Percentiles rank a stretch among this genome's conserved stretches.
These are phyloP conservation scores for Leptodontidium sp. DNA, from an alignment of 2,329 filamentous ascomycete genomes.

Conservation along the genomic window DNA sequence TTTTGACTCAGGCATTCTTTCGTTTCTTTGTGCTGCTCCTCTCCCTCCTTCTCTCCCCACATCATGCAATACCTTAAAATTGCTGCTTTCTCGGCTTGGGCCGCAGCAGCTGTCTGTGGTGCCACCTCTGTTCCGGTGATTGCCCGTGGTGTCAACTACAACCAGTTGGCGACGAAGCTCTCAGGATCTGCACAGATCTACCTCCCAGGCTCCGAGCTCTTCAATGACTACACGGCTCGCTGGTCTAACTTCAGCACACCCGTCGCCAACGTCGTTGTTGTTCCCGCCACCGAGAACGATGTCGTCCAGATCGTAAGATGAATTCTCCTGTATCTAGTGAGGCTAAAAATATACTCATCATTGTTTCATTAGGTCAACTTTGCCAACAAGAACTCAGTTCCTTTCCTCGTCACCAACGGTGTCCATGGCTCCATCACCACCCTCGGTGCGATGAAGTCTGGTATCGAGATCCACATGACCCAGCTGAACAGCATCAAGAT, in stretches of 20 bases:
- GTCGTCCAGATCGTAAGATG: no score
- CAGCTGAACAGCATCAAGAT: slow-evolving; percentile 43
- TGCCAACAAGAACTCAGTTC: no score
- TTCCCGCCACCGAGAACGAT: no score
- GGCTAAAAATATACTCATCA: no score
- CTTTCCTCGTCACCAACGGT: not conserved
- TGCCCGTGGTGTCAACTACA: slow-evolving; percentile 19
- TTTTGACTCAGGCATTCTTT: no score
- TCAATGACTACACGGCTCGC: slow-evolving; percentile 25
- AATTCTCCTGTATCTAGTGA: no score
- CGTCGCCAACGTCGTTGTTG: slow-evolving; percentile 45
- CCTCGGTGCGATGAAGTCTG: slow-evolving; percentile 9
- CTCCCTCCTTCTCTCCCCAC: no score
- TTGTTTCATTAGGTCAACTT: no score
- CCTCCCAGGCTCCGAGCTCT: slow-evolving; percentile 31
- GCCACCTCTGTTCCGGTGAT: not conserved
- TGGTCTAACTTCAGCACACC: slow-evolving; percentile 54
- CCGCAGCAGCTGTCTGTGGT: slow-evolving; percentile 9
- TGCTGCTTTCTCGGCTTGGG: slow-evolving; percentile 21
- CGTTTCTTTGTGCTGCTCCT: no score
- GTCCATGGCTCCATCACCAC: slow-evolving; percentile 19
- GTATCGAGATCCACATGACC: slow-evolving; percentile 19
- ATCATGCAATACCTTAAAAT: slow-evolving; percentile 10
- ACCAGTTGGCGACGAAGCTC: slow-evolving; percentile 44
- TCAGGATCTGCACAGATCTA: slow-evolving; percentile 36